A percentile compares a stretch with the other conserved stretches of the same genome.
phyloP scores from a whole-genome alignment of 2,329 filamentous ascomycete genomes.

The Ascochyta clinopodiicola region DNA sequence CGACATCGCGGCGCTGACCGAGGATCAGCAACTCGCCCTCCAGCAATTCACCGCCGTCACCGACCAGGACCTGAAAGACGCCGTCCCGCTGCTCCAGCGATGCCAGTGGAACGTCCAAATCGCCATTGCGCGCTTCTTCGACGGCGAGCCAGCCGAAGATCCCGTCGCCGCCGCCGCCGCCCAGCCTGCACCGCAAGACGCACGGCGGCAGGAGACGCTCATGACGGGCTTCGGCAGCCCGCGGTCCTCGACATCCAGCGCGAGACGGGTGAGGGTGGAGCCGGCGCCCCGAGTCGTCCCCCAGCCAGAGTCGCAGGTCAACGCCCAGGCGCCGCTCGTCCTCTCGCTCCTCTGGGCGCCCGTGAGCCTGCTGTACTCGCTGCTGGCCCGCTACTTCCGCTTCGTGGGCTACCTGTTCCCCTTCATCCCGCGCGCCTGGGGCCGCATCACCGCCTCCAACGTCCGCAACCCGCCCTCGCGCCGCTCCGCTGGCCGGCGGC shows the following conservation, averaged over 20 bases:
- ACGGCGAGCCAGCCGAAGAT: slow-evolving; percentile 83
- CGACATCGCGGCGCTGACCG: slow-evolving; percentile 73
- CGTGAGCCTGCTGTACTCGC: slow-evolving; percentile 76
- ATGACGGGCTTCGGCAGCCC: slow-evolving; percentile 56
- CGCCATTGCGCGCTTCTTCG: slow-evolving; percentile 96
- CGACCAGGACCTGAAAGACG: slow-evolving; percentile 77
- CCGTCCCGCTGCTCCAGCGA: slow-evolving; percentile 78
- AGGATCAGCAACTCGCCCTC: slow-evolving; percentile 80
- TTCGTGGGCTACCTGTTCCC: slow-evolving; percentile 80
- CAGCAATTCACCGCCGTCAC: slow-evolving; percentile 90
- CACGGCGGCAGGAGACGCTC: slow-evolving; percentile 75
- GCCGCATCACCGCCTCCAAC: slow-evolving; percentile 58
- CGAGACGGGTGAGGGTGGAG: slow-evolving; percentile 56
- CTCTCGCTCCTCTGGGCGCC: slow-evolving; percentile 81
- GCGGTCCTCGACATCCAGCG: slow-evolving; percentile 39
- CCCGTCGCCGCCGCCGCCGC: slow-evolving; percentile 74
- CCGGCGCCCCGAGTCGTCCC: slow-evolving; percentile 87
- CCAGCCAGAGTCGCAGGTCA: slow-evolving; percentile 68
- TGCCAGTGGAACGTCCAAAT: slow-evolving; percentile 99
- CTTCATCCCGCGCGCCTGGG: slow-evolving; percentile 73
- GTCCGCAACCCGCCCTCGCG: slow-evolving; percentile 50
- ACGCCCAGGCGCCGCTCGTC: slow-evolving; percentile 75
- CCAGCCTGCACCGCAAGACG: slow-evolving; percentile 65
- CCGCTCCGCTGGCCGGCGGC: slow-evolving; percentile 71
- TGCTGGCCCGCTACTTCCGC: slow-evolving; percentile 73